Base-by-base conservation (phyloP, 805 yeast species). In the Scheffersomyces amazonensis region DNA sequence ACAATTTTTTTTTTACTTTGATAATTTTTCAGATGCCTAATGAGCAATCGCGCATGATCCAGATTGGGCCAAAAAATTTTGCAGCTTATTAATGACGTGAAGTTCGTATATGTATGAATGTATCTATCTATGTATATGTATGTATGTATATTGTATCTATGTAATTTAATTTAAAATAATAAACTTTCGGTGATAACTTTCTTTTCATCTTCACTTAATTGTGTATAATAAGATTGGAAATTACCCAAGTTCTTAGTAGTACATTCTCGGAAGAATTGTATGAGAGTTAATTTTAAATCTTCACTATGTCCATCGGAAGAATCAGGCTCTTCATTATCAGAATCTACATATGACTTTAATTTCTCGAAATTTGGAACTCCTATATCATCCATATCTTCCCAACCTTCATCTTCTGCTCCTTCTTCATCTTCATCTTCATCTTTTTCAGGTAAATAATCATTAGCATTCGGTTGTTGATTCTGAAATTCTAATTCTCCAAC, bases 341-440 rank as follows among this genome's bases (percentile, higher is more conserved):
- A 68, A 25, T 68, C 75, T 5, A 79, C 76, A 46, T 76, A 84
- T 4, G 76, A 70, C 49, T 78, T 73, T 37, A 85, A 55, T 42
- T 80, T 81, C 17, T 80, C 85, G 52, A 71, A 83, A 34, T 78
- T 75, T 3, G 85, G 77, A 1, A 71, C 76, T 1, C 81, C 85
- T 31, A 78, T 63, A 35, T 80, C 86, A 12, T 83, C 88, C 43
- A 82, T 64, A 49, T 84, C 93, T 49, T 86, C 93, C 90, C 93
- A 84, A 1, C 75, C 88, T 16, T 68, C 82, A 11, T 64, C 78
- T 28, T 67, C 76, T 8, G 15, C 44, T 2, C 18, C 47, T 1
- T 32, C 86, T 16, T 65, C 80, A 6, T 63, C 75, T 1, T 39
- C 49, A 16, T 36, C 41, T n/a, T 49, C 46, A 1, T 38, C 49